Base-by-base conservation (phyloP, 2,329 filamentous ascomycete species). In the Cryphonectria naterciae region DNA sequence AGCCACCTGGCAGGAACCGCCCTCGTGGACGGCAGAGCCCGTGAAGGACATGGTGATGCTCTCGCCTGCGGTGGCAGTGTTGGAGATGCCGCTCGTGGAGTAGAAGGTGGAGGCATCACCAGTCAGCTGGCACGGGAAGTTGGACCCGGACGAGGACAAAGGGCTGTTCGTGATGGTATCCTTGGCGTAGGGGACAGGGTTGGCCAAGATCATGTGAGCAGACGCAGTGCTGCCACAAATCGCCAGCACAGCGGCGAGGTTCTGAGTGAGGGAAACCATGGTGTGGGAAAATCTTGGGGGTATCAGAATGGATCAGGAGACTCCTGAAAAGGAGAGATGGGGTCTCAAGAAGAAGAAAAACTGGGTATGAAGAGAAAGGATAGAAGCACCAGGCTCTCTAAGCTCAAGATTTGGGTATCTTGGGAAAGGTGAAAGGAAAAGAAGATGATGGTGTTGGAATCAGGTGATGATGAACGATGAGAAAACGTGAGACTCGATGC, bases 1-100 rank as follows among this genome's bases (percentile, higher is more conserved):
- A 10, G 91, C 92, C 71, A 98, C 83, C 77, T 99, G 96, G 83
- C 96, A 98, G 0, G 93, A 97, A 0, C 96, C 96, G 67, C 96
- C 96, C n/a, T 95, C 95, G 75, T 99, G 96, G 0, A 91, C 89
- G 1, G 95, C 95, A 43, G 71, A 73, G 17, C 71, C 71, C 11
- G 64, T 67, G 41, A 73, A 73, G 15, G 62, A 67, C 58, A 73
- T 52, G 49, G 66, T 71, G 62, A 71, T 64, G 37, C 64, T 64
- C 32, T 73, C 71, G 39, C 71, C 71, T n/a, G 71, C 71, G 7
- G 70, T 68, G 66, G 67, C 70, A 28, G 69, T 46, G 56, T 73
- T 73, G 28, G 67, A 49, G 49, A 73, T 64, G 1, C 71, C 71
- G n/a, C 60, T 54, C 8, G 71, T 71, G 22, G 67, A 71, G 69